Percentiles rank a stretch among this genome's conserved stretches.
Evolutionary conservation across 163 green algal genomes (phyloP).

Genomic region (Scenedesmus sp.): DNA sequence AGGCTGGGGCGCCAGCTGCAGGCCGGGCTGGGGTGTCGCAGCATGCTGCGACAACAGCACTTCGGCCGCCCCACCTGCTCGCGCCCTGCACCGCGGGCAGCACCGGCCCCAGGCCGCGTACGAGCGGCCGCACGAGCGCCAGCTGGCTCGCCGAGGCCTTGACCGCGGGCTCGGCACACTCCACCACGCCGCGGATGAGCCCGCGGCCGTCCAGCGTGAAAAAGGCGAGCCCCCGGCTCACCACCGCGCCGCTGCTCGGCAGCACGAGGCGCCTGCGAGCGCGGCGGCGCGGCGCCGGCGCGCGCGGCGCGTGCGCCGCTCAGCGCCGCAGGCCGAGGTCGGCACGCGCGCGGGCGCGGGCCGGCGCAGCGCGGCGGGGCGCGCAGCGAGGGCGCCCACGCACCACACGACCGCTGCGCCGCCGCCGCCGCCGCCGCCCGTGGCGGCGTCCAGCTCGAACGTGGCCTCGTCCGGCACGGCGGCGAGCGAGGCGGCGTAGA

Average conservation of each 20-base stretch:
- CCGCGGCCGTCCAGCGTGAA: not conserved
- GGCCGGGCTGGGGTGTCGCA: no score
- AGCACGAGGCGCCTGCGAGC: slow-evolving; percentile 31
- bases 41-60: not conserved
- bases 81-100: slow-evolving; percentile 25
- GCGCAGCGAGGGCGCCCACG: not conserved
- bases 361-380: no score
- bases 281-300: no score
- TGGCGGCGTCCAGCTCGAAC: slow-evolving; percentile 3
- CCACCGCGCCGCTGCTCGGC: not conserved
- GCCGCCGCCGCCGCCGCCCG: not conserved
- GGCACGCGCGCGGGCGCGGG: no score
- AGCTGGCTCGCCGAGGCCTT: slow-evolving; percentile 7
- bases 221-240: slow-evolving; percentile 18
- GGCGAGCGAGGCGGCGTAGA: slow-evolving; percentile 7
- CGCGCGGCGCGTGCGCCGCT: no score
- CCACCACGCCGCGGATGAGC: not conserved
- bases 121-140: slow-evolving; percentile 4
- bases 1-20: no score
- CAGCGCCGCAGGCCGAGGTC: no score
- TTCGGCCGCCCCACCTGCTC: not conserved
- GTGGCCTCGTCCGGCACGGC: not conserved
- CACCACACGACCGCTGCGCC: slow-evolving; percentile 26
- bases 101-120: slow-evolving; percentile 3
- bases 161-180: slow-evolving; percentile 27